Evolutionary conservation across 345 rosid genomes (phyloP).

Genomic region (Moricandia arvensis): DNA sequence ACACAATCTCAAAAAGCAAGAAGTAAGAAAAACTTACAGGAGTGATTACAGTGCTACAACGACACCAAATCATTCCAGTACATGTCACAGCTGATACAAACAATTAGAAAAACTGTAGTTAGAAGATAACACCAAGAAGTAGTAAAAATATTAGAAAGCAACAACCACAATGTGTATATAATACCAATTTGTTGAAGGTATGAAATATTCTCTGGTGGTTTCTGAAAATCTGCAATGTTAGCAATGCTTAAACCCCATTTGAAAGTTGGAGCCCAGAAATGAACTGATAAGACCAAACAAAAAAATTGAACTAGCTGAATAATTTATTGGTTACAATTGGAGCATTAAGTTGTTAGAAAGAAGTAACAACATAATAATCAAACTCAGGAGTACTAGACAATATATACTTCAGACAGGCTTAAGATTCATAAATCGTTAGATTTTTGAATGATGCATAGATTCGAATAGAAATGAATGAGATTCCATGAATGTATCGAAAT

Average conservation of each 20-base stretch:
- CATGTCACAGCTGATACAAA: conserved; percentile 57
- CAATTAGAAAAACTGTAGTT: background rate
- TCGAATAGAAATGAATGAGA: background rate
- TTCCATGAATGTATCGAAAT: background rate
- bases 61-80: conserved; percentile 74
- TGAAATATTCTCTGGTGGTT: conserved; percentile 45
- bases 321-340: background rate
- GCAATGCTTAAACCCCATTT: conserved; percentile 55
- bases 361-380: too few species aligned
- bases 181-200: conserved; percentile 49
- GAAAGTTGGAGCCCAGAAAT: conserved; percentile 58
- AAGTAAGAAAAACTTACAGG: conserved; percentile 55
- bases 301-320: background rate
- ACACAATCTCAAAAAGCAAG: background rate
- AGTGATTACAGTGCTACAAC: conserved; percentile 75
- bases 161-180: background rate
- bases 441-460: background rate
- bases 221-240: conserved; percentile 50
- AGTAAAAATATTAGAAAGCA: background rate
- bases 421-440: background rate
- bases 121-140: background rate
- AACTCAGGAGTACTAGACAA: background rate
- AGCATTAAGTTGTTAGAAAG: background rate
- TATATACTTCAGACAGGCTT: background rate
- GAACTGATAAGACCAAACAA: conserved; percentile 47